Conservation (phyloP, 2,329 filamentous ascomycete species). For the Claviceps capensis region DNA sequence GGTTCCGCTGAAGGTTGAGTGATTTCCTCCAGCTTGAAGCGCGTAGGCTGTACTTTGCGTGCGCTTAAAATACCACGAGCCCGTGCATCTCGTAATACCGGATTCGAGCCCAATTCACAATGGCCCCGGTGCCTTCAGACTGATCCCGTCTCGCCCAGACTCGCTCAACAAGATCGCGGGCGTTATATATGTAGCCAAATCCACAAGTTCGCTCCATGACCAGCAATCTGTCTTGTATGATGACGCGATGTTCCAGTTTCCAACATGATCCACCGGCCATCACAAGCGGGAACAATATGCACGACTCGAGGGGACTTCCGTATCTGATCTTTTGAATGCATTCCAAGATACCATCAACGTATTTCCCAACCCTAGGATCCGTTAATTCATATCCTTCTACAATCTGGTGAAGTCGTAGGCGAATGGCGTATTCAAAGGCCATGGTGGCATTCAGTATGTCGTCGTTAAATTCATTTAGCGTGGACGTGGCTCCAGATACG, state of each 20-base stretch:
- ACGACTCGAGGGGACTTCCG: conserved; percentile 26
- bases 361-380: conserved; percentile 19
- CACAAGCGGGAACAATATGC: conserved; percentile 26
- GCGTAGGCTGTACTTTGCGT: background rate
- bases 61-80: conserved; percentile 17
- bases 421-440: conserved; percentile 27
- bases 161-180: conserved; percentile 23
- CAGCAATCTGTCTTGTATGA: conserved; percentile 25
- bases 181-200: conserved; percentile 28
- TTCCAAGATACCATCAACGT: conserved; percentile 21
- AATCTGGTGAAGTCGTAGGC: conserved; percentile 27
- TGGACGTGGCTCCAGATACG: conserved; percentile 13
- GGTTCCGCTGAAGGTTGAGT: too few species aligned
- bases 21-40: too few species aligned
- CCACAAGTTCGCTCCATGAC: conserved; percentile 30
- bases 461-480: conserved; percentile 10
- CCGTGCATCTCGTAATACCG: conserved; percentile 23
- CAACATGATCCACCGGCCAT: conserved; percentile 26
- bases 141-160: conserved; percentile 23
- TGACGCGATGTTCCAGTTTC: conserved; percentile 21
- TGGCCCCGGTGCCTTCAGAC: conserved; percentile 12
- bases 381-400: conserved; percentile 25
- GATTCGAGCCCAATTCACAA: conserved; percentile 22
- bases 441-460: conserved; percentile 22
- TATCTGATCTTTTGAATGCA: conserved; percentile 25